Percentiles rank a stretch among this genome's conserved stretches.
phyloP scores from a whole-genome alignment of 257 asterid genomes.

The Schizonepeta tenuifolia region DNA sequence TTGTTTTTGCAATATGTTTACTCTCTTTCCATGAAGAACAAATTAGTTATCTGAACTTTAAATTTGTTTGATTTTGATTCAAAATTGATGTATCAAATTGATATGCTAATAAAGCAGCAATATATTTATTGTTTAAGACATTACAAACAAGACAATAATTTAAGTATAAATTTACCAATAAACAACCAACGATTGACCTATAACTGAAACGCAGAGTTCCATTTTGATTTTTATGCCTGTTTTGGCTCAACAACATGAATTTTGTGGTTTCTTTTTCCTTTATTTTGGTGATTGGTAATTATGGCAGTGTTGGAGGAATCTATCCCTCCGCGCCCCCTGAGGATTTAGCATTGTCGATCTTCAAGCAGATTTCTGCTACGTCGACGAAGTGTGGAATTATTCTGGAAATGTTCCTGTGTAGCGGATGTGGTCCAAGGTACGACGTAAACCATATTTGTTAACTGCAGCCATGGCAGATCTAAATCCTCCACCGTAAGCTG shows the following conservation, averaged over 20 bases:
- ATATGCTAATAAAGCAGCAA: not conserved
- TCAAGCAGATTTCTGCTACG: constrained; percentile 2
- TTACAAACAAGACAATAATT: not conserved
- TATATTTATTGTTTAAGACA: not conserved
- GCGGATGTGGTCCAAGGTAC: constrained; percentile 75
- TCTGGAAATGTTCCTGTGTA: constrained; percentile 68
- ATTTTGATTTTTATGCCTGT: not conserved
- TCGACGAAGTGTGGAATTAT: constrained; percentile 19
- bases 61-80: not conserved
- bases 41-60: not conserved
- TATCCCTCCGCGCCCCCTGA: not conserved
- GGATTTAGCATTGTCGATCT: not conserved
- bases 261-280: not conserved
- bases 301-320: not conserved
- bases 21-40: not conserved
- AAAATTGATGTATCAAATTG: not conserved
- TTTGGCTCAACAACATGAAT: not conserved
- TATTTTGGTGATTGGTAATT: not conserved
- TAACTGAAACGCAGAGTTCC: not conserved
- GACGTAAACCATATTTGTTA: constrained; percentile 71
- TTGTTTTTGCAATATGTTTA: not conserved
- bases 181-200: not conserved
- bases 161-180: not conserved
- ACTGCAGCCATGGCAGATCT: constrained; percentile 84
- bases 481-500: constrained; percentile 91